phyloP scores from a whole-genome alignment of 768 basidiomycete genomes.

The Boletus tylopilopsis region DNA sequence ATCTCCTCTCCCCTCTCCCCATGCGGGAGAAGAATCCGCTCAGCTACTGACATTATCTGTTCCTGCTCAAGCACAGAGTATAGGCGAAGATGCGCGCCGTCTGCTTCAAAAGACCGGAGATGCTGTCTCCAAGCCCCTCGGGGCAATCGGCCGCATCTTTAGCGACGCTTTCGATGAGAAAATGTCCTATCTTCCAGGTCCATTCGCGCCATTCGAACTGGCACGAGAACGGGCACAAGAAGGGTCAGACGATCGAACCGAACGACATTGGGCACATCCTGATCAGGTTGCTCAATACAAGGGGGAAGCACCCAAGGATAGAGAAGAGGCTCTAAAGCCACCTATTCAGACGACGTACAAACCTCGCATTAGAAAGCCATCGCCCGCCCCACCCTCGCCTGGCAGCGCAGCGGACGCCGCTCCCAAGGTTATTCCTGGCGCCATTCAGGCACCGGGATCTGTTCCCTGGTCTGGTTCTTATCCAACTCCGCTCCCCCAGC shows the following conservation, averaged over 20 bases:
- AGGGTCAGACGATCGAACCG: constrained; percentile 32
- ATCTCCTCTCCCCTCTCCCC: constrained; percentile 39
- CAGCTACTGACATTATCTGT: constrained; percentile 65
- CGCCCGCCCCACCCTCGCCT: constrained; percentile 34
- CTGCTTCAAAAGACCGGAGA: constrained; percentile 90
- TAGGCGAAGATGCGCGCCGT: constrained; percentile 69
- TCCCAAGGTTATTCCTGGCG: constrained; percentile 35
- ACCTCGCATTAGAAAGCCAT: constrained; percentile 59
- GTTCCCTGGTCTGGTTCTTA: constrained; percentile 37
- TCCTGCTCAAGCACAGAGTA: constrained; percentile 30
- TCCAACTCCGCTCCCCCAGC: constrained; percentile 25
- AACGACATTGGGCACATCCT: constrained; percentile 39
- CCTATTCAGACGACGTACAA: constrained; percentile 69
- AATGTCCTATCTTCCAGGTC: constrained; percentile 60
- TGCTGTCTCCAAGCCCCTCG: constrained; percentile 87
- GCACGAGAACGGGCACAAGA: constrained; percentile 47
- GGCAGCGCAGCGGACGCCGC: constrained; percentile 35
- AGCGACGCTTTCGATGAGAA: constrained; percentile 78
- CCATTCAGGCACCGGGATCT: constrained; percentile 46
- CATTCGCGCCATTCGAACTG: constrained; percentile 66
- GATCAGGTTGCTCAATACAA: constrained; percentile 32
- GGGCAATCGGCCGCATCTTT: constrained; percentile 83
- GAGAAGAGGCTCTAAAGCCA: constrained; percentile 26
- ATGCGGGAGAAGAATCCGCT: constrained; percentile 88
- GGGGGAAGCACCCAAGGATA: constrained; percentile 31